Base-by-base conservation (phyloP, 495 filamentous ascomycete genomes). In the Annulohypoxylon nitens region DNA sequence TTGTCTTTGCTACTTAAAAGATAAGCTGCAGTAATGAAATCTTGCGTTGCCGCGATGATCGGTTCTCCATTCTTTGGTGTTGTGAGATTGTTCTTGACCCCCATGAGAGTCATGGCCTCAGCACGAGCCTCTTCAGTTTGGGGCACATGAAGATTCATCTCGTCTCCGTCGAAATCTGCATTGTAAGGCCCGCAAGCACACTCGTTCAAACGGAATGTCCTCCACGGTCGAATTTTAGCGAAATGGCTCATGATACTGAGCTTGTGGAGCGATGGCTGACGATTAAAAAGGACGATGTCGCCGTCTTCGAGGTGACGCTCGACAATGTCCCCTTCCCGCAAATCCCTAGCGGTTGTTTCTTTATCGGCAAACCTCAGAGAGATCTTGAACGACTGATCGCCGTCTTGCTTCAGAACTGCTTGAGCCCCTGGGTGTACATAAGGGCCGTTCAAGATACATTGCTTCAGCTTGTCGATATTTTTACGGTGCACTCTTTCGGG, bases 171-270 rank as follows among this genome's bases (percentile, higher is more conserved):
- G 78, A 99, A 99, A 90, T 99, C 96, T 50, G 96, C 96, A 81
- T 99, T 99, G 87, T 99, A 99, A 8, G 96, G 96, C 48, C 93
- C 95, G 78, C 96, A 99, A 6, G 97, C 96, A 88, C 96, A 98
- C 78, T 99, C 96, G 78, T 99, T 99, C 59, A 99, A 86, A 51
- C 96, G 91, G 81, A 99, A 98, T 0, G 96, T 99, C 78, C 95
- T 90, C 89, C 97, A 95, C 5, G 95, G 96, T 57, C 97, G 91
- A 55, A 99, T 89, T 78, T 97, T 97, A 67, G 90, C 96, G 75
- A 90, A 90, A 82, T 99, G 96, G 75, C 91, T 93, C 78, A 99
- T 93, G 79, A 99, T 98, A 87, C 93, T 96, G 67, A 99, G 90
- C 77, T 98, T 99, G 87, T 99, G 96, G 18, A 99, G 88, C 0